Base-by-base conservation (phyloP, 345 rosid genomes). In the Populus simonii region DNA sequence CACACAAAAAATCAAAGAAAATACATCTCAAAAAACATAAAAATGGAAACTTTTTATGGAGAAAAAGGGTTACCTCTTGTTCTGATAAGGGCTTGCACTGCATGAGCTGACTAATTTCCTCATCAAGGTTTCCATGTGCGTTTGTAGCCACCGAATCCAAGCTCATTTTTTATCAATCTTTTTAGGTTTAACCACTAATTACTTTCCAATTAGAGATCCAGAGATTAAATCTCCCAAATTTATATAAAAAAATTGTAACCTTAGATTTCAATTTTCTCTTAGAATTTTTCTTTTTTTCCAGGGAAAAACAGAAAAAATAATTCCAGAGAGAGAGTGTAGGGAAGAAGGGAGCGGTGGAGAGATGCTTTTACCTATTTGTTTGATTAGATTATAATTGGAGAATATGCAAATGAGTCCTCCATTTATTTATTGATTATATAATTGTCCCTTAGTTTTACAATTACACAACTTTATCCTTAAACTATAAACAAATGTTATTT, bases 61-160 rank as follows among this genome's bases (percentile, higher is more conserved):
- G n/a, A 61, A 8, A 53, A 15, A 38, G 35, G 31, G 29, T 65
- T 71, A 85, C 90, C 86, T 87, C 88, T 74, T 83, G 87, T 66
- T 89, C 90, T 7, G 90, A 87, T 29, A 89, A 81, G 66, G 92
- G 92, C 77, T 84, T 89, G 90, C 92, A 89, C 88, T 89, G 90
- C 87, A 87, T 85, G 53, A 89, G 89, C 85, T 87, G 90, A 47
- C 74, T 39, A 82, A 89, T 89, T 84, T 89, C 88, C 79, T 89
- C 89, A 69, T 89, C 90, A 38, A 89, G 87, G 71, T 78, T 85
- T 25, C 89, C 91, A 80, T 84, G 83, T 4, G 88, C 61, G 81
- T 82, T 83, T 70, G 90, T 59, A 72, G 81, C 81, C 68, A 77
- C 81, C 73, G 86, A 84, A 75, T 87, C 89, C 83, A 82, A 71